Evolutionary conservation across 208 protist species (phyloP).

Genomic region (Crithidia acanthocephali): DNA sequence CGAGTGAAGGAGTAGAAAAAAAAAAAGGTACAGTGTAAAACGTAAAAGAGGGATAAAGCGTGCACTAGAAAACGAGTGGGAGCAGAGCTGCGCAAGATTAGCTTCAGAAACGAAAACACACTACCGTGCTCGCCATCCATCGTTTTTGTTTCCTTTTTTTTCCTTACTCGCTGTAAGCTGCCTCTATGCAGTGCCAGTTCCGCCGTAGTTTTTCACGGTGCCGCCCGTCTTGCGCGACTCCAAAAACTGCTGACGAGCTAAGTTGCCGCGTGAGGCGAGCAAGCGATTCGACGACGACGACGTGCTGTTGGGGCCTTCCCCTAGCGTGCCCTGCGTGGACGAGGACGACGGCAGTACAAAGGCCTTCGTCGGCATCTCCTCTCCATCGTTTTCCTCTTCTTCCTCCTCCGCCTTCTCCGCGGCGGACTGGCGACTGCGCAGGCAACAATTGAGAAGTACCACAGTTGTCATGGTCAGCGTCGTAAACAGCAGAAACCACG

Average conservation of each 20-base stretch:
- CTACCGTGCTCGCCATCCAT: too few species aligned
- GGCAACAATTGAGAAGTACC: slow-evolving; percentile 52
- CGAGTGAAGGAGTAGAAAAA: too few species aligned
- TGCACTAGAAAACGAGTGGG: background rate
- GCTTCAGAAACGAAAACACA: too few species aligned
- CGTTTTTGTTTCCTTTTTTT: background rate
- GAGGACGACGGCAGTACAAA: slow-evolving; percentile 7
- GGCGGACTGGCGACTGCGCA: slow-evolving; percentile 35
- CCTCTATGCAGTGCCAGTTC: slow-evolving; percentile 24
- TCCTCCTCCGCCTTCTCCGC: slow-evolving; percentile 17
- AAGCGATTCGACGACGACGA: slow-evolving; percentile 32
- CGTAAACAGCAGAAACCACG: slow-evolving; percentile 44
- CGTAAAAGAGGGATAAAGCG: background rate
- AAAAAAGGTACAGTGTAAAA: background rate
- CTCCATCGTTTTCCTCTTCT: too few species aligned
- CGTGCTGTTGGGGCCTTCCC: slow-evolving; percentile 4
- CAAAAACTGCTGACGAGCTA: slow-evolving; percentile 74
- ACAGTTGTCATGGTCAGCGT: slow-evolving; percentile 44
- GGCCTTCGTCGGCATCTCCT: slow-evolving; percentile 30
- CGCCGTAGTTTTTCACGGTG: slow-evolving; percentile 24
- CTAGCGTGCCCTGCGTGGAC: background rate
- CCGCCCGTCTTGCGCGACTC: slow-evolving; percentile 45
- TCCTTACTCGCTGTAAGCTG: slow-evolving; percentile 28
- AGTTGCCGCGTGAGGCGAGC: slow-evolving; percentile 43
- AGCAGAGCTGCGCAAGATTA: too few species aligned